Percentiles rank a stretch among this genome's conserved stretches.
phyloP scores from a whole-genome alignment of 345 rosid species.

The Brassica carinata region DNA sequence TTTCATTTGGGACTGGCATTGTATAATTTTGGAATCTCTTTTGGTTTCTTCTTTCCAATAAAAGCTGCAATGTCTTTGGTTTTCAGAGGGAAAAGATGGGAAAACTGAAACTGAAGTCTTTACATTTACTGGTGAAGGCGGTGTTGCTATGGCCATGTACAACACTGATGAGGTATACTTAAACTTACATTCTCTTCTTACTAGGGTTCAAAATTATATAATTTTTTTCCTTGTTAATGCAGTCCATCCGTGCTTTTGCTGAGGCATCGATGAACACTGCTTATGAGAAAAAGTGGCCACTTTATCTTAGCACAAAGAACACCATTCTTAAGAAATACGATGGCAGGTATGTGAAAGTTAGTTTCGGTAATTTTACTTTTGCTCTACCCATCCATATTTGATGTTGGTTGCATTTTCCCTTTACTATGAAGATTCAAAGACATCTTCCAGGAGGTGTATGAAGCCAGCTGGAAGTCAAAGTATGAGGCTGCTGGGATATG shows the following conservation, averaged over 20 bases:
- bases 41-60: too few species aligned
- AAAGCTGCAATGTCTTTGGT: conserved; percentile 28
- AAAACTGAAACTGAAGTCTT: conserved; percentile 79
- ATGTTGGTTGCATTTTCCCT: conserved; percentile 15
- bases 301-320: conserved; percentile 96
- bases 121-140: conserved; percentile 88
- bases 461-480: conserved; percentile 89
- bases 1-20: conserved; percentile 1
- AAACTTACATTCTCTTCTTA: neutral
- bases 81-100: conserved; percentile 76
- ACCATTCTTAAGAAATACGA: conserved; percentile 99
- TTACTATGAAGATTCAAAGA: conserved; percentile 79
- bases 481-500: conserved; percentile 96
- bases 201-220: neutral
- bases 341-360: conserved; percentile 68
- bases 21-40: neutral
- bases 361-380: conserved; percentile 5
- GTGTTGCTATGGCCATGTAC: conserved; percentile 91
- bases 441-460: conserved; percentile 96
- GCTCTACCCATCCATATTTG: neutral
- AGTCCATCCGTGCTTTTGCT: conserved; percentile 86
- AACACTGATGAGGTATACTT: conserved; percentile 90
- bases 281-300: conserved; percentile 95
- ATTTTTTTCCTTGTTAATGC: conserved; percentile 28
- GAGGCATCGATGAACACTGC: conserved; percentile 96